Evolutionary conservation across 2,329 filamentous ascomycete species (phyloP).

Genomic region (Pestalotiopsis sp.): DNA sequence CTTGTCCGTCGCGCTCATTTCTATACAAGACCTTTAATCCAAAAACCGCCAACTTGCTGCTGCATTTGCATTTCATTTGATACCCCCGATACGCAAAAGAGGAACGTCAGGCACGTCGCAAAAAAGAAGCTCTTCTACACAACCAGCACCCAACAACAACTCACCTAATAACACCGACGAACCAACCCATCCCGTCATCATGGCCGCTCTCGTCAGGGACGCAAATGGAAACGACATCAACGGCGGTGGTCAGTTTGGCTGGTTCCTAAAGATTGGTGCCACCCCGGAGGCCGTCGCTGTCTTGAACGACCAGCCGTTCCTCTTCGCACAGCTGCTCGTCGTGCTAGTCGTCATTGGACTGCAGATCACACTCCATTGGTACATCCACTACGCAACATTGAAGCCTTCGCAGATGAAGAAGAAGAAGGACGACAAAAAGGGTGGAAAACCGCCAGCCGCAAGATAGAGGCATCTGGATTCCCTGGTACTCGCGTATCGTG

Average conservation of each 20-base stretch:
- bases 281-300: slow-evolving; percentile 60
- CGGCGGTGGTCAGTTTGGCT: slow-evolving; percentile 58
- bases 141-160: neutral
- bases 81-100: slow-evolving; percentile 11
- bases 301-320: slow-evolving; percentile 62
- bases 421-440: slow-evolving; percentile 47
- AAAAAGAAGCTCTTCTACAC: neutral
- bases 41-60: neutral
- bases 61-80: slow-evolving; percentile 2
- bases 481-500: neutral
- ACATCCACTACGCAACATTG: slow-evolving; percentile 61
- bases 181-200: slow-evolving; percentile 1
- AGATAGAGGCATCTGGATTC: neutral
- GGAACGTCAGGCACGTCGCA: slow-evolving; percentile 19
- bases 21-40: slow-evolving; percentile 3
- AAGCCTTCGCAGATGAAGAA: slow-evolving; percentile 64
- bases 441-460: slow-evolving; percentile 16
- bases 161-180: neutral
- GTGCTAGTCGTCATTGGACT: slow-evolving; percentile 52
- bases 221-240: slow-evolving; percentile 12
- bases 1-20: slow-evolving; percentile 1
- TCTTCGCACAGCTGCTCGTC: slow-evolving; percentile 60
- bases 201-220: slow-evolving; percentile 8
- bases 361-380: slow-evolving; percentile 54
- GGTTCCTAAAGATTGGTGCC: slow-evolving; percentile 58